These are phyloP conservation scores for Suillus plorans DNA, from an alignment of 768 basidiomycete species.

Conservation along the genomic window DNA sequence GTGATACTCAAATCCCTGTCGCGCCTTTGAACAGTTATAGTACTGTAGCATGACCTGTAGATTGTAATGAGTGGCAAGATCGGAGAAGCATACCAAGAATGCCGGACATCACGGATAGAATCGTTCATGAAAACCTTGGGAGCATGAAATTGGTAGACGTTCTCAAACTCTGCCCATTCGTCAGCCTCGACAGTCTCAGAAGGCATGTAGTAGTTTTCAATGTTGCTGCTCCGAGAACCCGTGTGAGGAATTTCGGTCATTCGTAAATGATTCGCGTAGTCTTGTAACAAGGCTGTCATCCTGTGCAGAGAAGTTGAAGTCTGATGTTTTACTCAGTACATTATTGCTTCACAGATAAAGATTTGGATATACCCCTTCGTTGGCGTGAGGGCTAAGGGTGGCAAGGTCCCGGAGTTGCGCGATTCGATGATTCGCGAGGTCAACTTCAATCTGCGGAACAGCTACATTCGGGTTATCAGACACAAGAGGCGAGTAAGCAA, in stretches of 20 bases:
- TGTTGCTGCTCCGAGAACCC: slow-evolving; percentile 30
- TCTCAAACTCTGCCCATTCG: slow-evolving; percentile 82
- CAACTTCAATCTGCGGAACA: slow-evolving; percentile 63
- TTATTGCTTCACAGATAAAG: background rate
- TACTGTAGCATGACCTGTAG: slow-evolving; percentile 81
- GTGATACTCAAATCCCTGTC: slow-evolving; percentile 83
- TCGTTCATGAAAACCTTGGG: slow-evolving; percentile 80
- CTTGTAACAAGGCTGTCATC: slow-evolving; percentile 60
- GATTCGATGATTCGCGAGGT: slow-evolving; percentile 55
- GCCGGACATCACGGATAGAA: slow-evolving; percentile 72
- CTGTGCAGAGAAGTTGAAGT: slow-evolving; percentile 31
- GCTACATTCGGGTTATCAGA: slow-evolving; percentile 37
- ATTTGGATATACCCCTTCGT: slow-evolving; percentile 17
- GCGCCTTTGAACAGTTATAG: slow-evolving; percentile 76
- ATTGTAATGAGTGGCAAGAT: slow-evolving; percentile 13
- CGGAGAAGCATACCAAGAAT: background rate
- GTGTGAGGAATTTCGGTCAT: slow-evolving; percentile 41
- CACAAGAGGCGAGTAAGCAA: slow-evolving; percentile 4
- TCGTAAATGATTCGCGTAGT: slow-evolving; percentile 57
- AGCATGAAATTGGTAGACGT: slow-evolving; percentile 89
- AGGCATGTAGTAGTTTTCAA: slow-evolving; percentile 61
- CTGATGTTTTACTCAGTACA: slow-evolving; percentile 17
- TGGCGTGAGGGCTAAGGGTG: slow-evolving; percentile 11
- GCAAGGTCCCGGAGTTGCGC: slow-evolving; percentile 39
- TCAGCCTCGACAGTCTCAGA: slow-evolving; percentile 63